phyloP scores from a whole-genome alignment of 208 protist species.

The Trypanosoma theileri region DNA sequence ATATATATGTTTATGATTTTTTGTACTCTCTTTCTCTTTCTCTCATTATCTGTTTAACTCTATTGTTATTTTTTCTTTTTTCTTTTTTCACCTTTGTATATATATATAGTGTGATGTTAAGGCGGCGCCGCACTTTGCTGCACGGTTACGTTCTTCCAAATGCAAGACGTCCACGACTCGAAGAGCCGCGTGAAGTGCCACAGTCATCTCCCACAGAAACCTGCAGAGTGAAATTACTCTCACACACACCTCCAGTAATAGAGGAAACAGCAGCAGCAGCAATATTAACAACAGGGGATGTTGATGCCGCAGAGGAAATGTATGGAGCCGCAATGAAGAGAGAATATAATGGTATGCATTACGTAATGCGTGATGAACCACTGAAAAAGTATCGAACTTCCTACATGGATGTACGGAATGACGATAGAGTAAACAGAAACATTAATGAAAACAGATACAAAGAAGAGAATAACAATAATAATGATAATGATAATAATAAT shows the following conservation, averaged over 20 bases:
- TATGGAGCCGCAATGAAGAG: no score
- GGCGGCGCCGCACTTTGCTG: constrained; percentile 21
- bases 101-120: constrained; percentile 9
- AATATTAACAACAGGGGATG: background rate
- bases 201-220: background rate
- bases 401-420: no score
- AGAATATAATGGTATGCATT: no score
- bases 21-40: background rate
- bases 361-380: no score
- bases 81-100: background rate
- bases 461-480: background rate
- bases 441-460: no score
- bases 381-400: no score
- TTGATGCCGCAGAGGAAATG: no score
- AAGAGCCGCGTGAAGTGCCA: background rate
- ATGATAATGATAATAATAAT: background rate
- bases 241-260: background rate
- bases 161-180: background rate
- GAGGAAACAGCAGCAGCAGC: background rate
- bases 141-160: constrained; percentile 25
- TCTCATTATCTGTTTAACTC: background rate
- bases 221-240: background rate
- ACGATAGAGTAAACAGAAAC: no score
- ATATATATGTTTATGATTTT: background rate
- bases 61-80: background rate